These are phyloP conservation scores for Fusarium sp. DNA, from an alignment of 2,329 filamentous ascomycete genomes.

Conservation along the genomic window DNA sequence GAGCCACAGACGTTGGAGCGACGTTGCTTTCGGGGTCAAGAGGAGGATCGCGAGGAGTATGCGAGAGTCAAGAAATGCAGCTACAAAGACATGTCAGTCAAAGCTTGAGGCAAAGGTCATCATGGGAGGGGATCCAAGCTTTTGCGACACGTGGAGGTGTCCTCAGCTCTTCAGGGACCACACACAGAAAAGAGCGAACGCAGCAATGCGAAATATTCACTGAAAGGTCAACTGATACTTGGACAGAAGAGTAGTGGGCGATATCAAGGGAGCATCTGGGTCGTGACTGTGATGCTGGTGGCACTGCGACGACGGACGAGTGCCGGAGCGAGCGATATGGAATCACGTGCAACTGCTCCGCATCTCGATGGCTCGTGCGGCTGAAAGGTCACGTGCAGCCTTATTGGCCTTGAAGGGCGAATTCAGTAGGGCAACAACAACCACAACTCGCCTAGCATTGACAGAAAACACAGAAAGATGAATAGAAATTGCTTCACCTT, in stretches of 20 bases:
- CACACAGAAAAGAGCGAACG: constrained; percentile 52
- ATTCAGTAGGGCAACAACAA: not conserved
- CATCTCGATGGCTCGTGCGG: constrained; percentile 40
- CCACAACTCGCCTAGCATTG: not conserved
- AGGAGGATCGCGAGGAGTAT: constrained; percentile 32
- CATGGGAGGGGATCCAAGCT: constrained; percentile 45
- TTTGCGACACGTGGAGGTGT: constrained; percentile 44
- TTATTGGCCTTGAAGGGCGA: constrained; percentile 4
- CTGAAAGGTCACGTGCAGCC: constrained; percentile 39
- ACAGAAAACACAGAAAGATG: not conserved
- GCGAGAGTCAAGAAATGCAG: constrained; percentile 41
- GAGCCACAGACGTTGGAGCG: constrained; percentile 15
- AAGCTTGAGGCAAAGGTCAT: constrained; percentile 42
- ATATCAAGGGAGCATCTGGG: constrained; percentile 46
- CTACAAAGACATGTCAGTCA: constrained; percentile 44
- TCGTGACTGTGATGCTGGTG: constrained; percentile 39
- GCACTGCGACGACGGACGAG: constrained; percentile 38
- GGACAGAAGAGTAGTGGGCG: constrained; percentile 52
- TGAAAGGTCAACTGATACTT: constrained; percentile 55
- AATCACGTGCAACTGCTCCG: constrained; percentile 45
- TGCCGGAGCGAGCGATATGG: constrained; percentile 30
- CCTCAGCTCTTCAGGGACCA: constrained; percentile 29
- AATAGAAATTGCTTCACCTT: not conserved
- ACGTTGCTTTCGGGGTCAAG: constrained; percentile 13
- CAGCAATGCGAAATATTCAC: constrained; percentile 48